These are phyloP conservation scores for Neurospora tetraspora DNA, from an alignment of 495 filamentous ascomycete species.

Conservation along the genomic window DNA sequence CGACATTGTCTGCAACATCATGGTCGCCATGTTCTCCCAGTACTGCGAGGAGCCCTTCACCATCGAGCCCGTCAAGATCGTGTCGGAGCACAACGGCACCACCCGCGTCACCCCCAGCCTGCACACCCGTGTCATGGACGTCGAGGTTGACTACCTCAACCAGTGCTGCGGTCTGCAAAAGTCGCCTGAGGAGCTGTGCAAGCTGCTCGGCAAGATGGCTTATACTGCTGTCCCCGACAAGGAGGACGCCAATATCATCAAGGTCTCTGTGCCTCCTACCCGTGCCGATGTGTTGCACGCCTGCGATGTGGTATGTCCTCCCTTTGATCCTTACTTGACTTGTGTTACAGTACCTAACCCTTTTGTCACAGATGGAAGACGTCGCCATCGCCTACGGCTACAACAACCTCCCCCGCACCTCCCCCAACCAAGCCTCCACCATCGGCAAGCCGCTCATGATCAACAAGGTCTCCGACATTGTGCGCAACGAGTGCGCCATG, in stretches of 20 bases:
- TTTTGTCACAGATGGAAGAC: constrained; percentile 69
- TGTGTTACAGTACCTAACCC: background rate
- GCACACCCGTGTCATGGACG: constrained; percentile 60
- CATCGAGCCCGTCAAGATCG: constrained; percentile 83
- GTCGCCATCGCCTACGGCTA: constrained; percentile 92
- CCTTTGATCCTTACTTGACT: background rate
- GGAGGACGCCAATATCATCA: constrained; percentile 52
- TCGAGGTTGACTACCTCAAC: constrained; percentile 87
- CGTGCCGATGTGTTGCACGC: constrained; percentile 92
- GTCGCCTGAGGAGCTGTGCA: constrained; percentile 59
- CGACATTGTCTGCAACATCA: constrained; percentile 87
- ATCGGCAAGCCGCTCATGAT: constrained; percentile 80
- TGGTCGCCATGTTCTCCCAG: constrained; percentile 94
- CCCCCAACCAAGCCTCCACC: constrained; percentile 73
- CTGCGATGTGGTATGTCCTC: constrained; percentile 58
- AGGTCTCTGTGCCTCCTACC: constrained; percentile 76
- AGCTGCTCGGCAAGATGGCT: constrained; percentile 77
- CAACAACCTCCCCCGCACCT: constrained; percentile 78
- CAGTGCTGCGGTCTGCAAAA: constrained; percentile 74
- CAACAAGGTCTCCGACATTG: constrained; percentile 90
- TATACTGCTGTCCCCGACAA: constrained; percentile 62
- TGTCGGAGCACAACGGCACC: constrained; percentile 82
- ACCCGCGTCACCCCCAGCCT: constrained; percentile 73
- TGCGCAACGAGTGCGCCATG: constrained; percentile 84
- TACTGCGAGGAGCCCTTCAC: constrained; percentile 86